Base-by-base conservation (phyloP, 2,329 filamentous ascomycete genomes). In the Scedosporium minutisporum region DNA sequence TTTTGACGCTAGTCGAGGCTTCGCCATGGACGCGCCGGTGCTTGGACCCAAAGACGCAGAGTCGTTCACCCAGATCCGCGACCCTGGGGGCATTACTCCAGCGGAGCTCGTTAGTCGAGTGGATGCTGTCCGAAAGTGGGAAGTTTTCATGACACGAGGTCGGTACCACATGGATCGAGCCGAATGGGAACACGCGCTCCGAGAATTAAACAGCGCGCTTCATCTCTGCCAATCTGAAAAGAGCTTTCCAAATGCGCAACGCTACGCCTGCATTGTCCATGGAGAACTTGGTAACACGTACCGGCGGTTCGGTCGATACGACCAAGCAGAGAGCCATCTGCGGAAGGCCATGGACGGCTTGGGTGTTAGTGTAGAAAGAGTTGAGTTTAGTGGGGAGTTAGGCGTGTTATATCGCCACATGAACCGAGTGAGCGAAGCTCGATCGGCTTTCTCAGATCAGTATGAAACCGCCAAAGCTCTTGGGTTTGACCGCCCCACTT, bases 1-100 rank as follows among this genome's bases (percentile, higher is more conserved):
- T 57, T 76, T 76, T 59, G 74, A 76, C 62, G 68, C 72, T 1
- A 57, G 48, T 10, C 69, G 70, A 1, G 74, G 73, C 6, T 74
- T 71, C 58, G 62, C 66, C 3, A 61, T 67, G 48, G 68, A 72
- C 59, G 72, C 71, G 0, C 65, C 65, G 3, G 71, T 74, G 0
- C 66, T 76, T 3, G 72, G 72, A 0, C 73, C 73, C 21, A 51
- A 48, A 21, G 66, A 70, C 42, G 66, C 59, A 7, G 63, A 67
- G 16, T 65, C 65, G 0, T 67, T 57, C 58, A 68, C 65, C 5
- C 66, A 68, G 62, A 9, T 61, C 7, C 67, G 67, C 12, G 70
- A 70, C 51, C 62, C 67, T 3, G 66, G 64, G 2, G 66, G 65
- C 9, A 27, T 41, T 10, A 68, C 67, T 9, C 62, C 68, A 4